These are phyloP conservation scores for Drechslerella dactyloides DNA, from an alignment of 2,329 filamentous ascomycete genomes.

Conservation along the genomic window DNA sequence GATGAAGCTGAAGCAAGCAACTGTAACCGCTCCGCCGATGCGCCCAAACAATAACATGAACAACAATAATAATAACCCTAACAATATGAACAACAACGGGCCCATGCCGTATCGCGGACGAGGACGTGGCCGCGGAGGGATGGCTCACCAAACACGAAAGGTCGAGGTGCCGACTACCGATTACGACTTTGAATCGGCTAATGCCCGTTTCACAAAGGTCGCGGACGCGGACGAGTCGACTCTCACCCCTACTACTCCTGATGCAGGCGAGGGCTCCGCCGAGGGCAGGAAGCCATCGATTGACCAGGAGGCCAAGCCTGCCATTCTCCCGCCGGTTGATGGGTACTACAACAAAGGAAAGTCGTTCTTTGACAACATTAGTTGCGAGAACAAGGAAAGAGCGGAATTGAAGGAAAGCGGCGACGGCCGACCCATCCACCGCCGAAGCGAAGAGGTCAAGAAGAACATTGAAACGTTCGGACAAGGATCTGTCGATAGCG, in stretches of 20 bases:
- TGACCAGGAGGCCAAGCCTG: slow-evolving; percentile 32
- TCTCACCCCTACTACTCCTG: slow-evolving; percentile 56
- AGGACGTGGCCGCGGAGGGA: slow-evolving; percentile 57
- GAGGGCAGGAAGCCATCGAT: slow-evolving; percentile 38
- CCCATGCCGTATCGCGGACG: slow-evolving; percentile 27
- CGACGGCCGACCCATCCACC: slow-evolving; percentile 72
- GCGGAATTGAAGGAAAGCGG: slow-evolving; percentile 71
- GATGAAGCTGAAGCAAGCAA: slow-evolving; percentile 42
- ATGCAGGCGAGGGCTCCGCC: slow-evolving; percentile 57
- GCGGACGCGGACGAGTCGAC: slow-evolving; percentile 60
- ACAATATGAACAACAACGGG: slow-evolving; percentile 7
- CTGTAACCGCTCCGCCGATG: slow-evolving; percentile 11
- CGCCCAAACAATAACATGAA: background rate
- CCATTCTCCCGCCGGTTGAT: slow-evolving; percentile 48
- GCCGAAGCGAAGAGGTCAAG: slow-evolving; percentile 89
- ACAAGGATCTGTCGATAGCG: slow-evolving; percentile 88
- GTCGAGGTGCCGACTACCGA: slow-evolving; percentile 89
- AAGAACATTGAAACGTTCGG: slow-evolving; percentile 98
- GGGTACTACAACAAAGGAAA: slow-evolving; percentile 78
- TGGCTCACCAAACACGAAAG: slow-evolving; percentile 64
- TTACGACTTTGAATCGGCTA: slow-evolving; percentile 86
- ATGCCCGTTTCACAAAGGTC: slow-evolving; percentile 80
- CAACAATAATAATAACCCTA: slow-evolving; percentile 16
- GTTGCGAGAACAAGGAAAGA: slow-evolving; percentile 87
- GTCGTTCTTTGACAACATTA: slow-evolving; percentile 99